phyloP scores from a whole-genome alignment of 805 yeast genomes.

The Cyberlindnera meyerae region DNA sequence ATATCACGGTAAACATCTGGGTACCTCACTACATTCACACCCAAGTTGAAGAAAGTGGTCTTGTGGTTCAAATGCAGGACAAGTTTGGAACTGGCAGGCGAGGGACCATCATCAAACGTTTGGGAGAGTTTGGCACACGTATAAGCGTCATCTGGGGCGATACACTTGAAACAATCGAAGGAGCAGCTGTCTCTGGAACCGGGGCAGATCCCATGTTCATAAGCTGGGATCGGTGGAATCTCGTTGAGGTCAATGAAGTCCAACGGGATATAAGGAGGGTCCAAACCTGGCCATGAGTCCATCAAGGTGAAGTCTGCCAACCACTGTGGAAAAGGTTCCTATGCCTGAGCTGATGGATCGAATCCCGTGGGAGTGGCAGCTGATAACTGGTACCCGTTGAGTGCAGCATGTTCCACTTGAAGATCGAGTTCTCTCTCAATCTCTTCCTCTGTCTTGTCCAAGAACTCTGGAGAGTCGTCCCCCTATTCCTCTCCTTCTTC shows the following conservation, averaged over 20 bases:
- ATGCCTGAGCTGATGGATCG: conserved; percentile 23
- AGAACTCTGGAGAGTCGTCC: conserved; percentile 1
- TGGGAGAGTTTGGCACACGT: conserved; percentile 76
- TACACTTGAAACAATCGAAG: conserved; percentile 81
- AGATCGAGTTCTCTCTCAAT: conserved; percentile 10
- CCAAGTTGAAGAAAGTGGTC: conserved; percentile 82
- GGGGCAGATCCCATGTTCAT: conserved; percentile 58
- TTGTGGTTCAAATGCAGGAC: conserved; percentile 47
- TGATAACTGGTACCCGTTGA: conserved; percentile 3
- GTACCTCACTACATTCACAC: conserved; percentile 68
- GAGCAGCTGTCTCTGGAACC: conserved; percentile 58
- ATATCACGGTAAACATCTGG: conserved; percentile 68
- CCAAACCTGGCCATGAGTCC: conserved; percentile 74
- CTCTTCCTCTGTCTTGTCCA: conserved; percentile 8
- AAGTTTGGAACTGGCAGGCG: conserved; percentile 60
- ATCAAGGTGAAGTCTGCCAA: conserved; percentile 68
- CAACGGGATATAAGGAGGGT: conserved; percentile 84
- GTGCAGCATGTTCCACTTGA: conserved; percentile 6
- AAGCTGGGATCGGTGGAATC: conserved; percentile 46
- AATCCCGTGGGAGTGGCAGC: conserved; percentile 23
- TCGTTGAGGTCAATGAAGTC: conserved; percentile 56
- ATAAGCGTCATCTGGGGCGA: conserved; percentile 66
- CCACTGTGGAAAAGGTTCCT: conserved; percentile 73
- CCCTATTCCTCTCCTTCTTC: not conserved
- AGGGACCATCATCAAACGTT: conserved; percentile 95